A percentile compares a stretch with the other conserved stretches of the same genome.
Evolutionary conservation across 192 early-diverging fungal genomes (phyloP).

Genomic region (Coemansia sp.): DNA sequence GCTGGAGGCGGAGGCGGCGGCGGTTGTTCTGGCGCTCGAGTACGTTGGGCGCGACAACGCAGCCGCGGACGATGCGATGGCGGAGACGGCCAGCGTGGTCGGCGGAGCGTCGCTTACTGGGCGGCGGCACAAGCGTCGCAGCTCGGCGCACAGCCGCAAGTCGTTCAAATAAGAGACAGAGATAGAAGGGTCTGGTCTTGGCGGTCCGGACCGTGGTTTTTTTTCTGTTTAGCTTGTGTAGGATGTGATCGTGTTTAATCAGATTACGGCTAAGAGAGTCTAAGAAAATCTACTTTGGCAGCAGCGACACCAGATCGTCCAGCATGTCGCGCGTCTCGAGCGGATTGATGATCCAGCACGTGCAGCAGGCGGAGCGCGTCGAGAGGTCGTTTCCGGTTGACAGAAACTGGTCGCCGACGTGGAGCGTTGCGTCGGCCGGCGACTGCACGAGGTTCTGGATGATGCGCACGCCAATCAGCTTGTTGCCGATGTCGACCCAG

Average conservation of each 20-base stretch:
- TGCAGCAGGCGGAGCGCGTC: slow-evolving; percentile 81
- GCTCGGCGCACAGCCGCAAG: slow-evolving; percentile 50
- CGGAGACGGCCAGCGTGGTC: slow-evolving; percentile 33
- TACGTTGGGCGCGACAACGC: slow-evolving; percentile 20
- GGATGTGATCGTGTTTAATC: too few relatives aligned
- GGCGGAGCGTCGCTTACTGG: slow-evolving; percentile 20
- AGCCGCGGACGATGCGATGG: slow-evolving; percentile 6
- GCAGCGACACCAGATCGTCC: slow-evolving; percentile 57
- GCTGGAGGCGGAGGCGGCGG: slow-evolving; percentile 18
- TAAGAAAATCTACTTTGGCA: neutral
- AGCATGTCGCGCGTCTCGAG: slow-evolving; percentile 79
- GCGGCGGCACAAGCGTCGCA: slow-evolving; percentile 35
- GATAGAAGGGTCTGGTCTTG: neutral
- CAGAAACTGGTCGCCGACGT: slow-evolving; percentile 92
- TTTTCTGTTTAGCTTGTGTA: too few relatives aligned
- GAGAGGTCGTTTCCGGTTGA: slow-evolving; percentile 91
- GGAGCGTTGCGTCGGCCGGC: slow-evolving; percentile 65
- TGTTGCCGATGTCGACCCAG: slow-evolving; percentile 95
- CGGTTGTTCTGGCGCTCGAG: slow-evolving; percentile 20
- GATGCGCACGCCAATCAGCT: slow-evolving; percentile 87
- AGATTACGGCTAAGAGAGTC: too few relatives aligned
- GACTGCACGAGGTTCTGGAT: slow-evolving; percentile 68
- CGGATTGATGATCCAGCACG: slow-evolving; percentile 87
- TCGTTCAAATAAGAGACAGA: slow-evolving; percentile 17
- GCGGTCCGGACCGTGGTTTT: too few relatives aligned